phyloP scores from a whole-genome alignment of 345 rosid genomes.

The Syzygium oleosum region DNA sequence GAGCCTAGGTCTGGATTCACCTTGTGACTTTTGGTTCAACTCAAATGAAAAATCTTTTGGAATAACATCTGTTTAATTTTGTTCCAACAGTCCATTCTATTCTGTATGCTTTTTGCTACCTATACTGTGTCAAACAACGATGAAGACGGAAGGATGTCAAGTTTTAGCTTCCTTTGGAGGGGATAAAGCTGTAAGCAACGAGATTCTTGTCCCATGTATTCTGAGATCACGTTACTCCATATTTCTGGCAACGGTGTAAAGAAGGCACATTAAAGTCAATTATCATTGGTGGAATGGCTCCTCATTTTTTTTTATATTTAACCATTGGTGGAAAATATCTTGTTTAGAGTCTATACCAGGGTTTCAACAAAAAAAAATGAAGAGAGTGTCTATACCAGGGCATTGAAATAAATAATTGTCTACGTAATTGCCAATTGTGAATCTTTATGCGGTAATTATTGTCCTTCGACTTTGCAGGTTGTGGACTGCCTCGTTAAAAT shows the following conservation, averaged over 20 bases:
- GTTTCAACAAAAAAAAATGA: background rate
- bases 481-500: constrained; percentile 59
- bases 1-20: constrained; percentile 54
- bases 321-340: background rate
- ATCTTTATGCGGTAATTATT: background rate
- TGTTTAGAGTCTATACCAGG: background rate
- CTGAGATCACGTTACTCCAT: background rate
- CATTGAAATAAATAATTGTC: background rate
- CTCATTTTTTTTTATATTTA: background rate
- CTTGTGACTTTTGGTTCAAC: background rate
- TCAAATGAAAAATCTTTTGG: background rate
- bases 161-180: constrained; percentile 51
- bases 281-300: background rate
- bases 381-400: background rate
- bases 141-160: constrained; percentile 60
- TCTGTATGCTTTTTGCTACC: constrained; percentile 77
- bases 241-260: background rate
- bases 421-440: background rate
- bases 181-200: constrained; percentile 48
- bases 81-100: constrained; percentile 50
- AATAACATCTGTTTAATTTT: background rate
- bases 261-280: background rate
- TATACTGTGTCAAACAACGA: constrained; percentile 80
- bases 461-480: constrained; percentile 31
- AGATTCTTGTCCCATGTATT: background rate